These are phyloP conservation scores for Aspergillus bridgeri DNA, from an alignment of 495 filamentous ascomycete species.

Conservation along the genomic window DNA sequence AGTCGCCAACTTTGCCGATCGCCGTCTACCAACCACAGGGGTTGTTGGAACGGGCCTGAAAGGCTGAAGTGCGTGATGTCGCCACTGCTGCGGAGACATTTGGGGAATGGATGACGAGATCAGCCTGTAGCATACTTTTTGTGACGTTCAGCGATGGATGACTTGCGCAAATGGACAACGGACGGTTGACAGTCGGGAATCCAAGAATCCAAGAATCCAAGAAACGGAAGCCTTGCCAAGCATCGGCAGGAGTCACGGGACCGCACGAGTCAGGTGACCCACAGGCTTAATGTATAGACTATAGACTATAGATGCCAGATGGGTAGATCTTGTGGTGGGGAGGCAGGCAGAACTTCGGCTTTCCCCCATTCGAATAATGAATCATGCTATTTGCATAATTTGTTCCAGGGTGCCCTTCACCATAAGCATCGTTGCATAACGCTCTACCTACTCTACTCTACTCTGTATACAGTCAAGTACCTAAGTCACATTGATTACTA, in stretches of 20 bases:
- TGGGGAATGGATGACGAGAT: background rate
- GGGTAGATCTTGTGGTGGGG: background rate
- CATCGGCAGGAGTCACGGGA: background rate
- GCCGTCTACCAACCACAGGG: background rate
- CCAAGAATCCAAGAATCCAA: background rate
- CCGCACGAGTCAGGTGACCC: background rate
- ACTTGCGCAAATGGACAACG: too few species aligned
- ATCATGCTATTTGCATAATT: background rate
- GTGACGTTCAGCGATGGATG: background rate
- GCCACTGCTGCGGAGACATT: background rate
- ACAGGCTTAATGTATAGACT: too few species aligned
- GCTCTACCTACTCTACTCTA: background rate
- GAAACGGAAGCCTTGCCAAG: too few species aligned
- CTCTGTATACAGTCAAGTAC: too few species aligned
- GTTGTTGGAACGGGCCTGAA: background rate
- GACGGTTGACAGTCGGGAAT: background rate
- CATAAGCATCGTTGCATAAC: background rate
- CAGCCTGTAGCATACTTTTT: background rate
- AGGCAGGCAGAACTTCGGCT: background rate
- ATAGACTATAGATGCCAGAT: too few species aligned
- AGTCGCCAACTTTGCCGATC: background rate
- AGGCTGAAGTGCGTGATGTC: background rate
- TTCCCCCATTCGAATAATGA: background rate
- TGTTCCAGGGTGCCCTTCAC: background rate
- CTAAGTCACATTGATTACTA: too few species aligned